Evolutionary conservation across 495 filamentous ascomycete species (phyloP).

Genomic region (Astrothelium macrocarpum): DNA sequence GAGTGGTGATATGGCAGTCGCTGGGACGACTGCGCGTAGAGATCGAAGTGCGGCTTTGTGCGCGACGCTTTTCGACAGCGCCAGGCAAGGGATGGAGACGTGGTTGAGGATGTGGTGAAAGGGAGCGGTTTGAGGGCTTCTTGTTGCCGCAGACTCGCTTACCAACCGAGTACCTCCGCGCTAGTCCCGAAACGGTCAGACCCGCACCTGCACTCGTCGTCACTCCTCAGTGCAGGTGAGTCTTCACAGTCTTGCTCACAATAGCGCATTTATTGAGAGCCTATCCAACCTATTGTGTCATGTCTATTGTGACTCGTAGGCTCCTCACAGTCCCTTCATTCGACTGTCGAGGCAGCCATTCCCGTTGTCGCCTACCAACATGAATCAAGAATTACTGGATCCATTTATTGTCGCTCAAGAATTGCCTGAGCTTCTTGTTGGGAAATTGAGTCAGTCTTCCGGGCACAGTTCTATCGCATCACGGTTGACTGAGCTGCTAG

Average conservation of each 20-base stretch:
- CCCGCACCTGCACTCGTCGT: too few relatives aligned
- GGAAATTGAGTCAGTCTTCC: constrained; percentile 57
- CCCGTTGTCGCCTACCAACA: constrained; percentile 23
- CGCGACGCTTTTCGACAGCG: neutral
- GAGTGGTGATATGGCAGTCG: neutral
- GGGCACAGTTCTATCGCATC: neutral
- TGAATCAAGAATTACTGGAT: constrained; percentile 74
- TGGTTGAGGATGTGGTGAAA: neutral
- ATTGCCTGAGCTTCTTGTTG: constrained; percentile 80
- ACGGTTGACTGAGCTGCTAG: constrained; percentile 28
- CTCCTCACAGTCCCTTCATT: neutral
- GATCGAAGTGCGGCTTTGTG: neutral
- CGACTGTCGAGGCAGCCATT: neutral
- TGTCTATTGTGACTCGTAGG: neutral
- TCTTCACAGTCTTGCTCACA: neutral
- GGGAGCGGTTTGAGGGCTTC: neutral
- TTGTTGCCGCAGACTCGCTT: neutral
- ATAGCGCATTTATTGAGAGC: neutral
- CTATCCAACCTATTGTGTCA: neutral
- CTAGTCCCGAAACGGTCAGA: neutral
- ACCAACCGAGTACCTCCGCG: neutral
- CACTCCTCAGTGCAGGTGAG: neutral
- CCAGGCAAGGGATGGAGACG: neutral
- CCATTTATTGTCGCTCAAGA: constrained; percentile 86
- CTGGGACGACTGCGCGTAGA: neutral